Conservation (phyloP, 2,329 filamentous ascomycete genomes). For the Ampelomyces quisqualis region DNA sequence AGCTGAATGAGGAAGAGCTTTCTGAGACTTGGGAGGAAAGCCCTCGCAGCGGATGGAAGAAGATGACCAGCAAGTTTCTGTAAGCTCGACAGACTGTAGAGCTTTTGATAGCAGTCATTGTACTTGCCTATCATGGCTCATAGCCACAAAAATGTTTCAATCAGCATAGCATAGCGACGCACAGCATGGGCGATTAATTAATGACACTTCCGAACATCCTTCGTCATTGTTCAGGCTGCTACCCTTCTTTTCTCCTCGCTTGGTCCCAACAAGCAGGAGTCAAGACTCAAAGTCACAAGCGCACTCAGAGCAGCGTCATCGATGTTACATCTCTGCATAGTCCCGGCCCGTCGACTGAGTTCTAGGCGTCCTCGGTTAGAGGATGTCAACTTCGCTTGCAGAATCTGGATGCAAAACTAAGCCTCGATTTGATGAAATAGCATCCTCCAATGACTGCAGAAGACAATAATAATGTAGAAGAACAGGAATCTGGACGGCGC, state of each 20-base stretch:
- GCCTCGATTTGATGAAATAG: background rate
- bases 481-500: background rate
- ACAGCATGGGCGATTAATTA: slow-evolving; percentile 17
- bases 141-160: slow-evolving; percentile 15
- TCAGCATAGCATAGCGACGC: slow-evolving; percentile 20
- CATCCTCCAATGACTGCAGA: background rate
- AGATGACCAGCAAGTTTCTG: slow-evolving; percentile 28
- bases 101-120: too few relatives aligned
- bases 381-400: slow-evolving; percentile 2
- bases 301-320: too few relatives aligned
- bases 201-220: slow-evolving; percentile 6
- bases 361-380: slow-evolving; percentile 1
- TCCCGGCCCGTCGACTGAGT: background rate
- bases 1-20: slow-evolving; percentile 31
- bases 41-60: slow-evolving; percentile 35
- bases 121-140: too few relatives aligned
- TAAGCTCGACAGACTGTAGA: too few relatives aligned
- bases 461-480: slow-evolving; percentile 4
- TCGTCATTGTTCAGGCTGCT: background rate
- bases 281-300: too few relatives aligned
- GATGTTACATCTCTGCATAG: slow-evolving; percentile 2
- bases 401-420: background rate
- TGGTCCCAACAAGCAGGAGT: too few relatives aligned
- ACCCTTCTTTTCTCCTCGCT: too few relatives aligned
- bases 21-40: slow-evolving; percentile 39